A percentile compares a stretch with the other conserved stretches of the same genome.
These are phyloP conservation scores for Xylaria flabelliformis DNA, from an alignment of 495 filamentous ascomycete species.

Conservation along the genomic window DNA sequence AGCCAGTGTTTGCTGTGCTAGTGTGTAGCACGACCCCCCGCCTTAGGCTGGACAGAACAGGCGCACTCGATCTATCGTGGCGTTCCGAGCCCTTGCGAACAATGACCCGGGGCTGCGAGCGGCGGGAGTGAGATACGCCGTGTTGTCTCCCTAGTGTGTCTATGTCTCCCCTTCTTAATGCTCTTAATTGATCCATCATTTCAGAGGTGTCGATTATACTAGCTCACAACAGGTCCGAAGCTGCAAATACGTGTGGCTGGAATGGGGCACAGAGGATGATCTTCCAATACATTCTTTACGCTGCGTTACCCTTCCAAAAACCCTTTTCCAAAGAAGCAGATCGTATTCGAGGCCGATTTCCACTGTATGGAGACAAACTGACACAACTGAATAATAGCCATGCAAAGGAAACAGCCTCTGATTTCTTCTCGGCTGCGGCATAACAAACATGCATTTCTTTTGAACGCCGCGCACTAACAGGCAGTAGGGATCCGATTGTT, in stretches of 20 bases:
- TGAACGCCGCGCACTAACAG: not conserved
- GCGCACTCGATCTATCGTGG: not conserved
- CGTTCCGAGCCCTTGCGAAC: not conserved
- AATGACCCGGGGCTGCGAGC: not conserved
- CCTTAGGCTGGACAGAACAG: not conserved
- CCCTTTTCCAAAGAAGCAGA: not conserved
- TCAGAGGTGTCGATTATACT: constrained; percentile 25
- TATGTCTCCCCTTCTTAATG: constrained; percentile 17
- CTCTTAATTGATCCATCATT: constrained; percentile 28
- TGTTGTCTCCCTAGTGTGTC: not conserved
- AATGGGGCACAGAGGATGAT: constrained; percentile 32
- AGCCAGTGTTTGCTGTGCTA: not conserved
- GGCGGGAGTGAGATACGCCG: not conserved
- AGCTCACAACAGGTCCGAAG: constrained; percentile 37
- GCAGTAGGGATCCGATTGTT: not conserved
- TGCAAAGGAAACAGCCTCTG: not conserved
- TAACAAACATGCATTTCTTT: constrained; percentile 11
- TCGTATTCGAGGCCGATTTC: not conserved
- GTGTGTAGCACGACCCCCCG: not conserved
- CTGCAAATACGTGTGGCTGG: constrained; percentile 39
- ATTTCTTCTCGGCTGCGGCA: not conserved
- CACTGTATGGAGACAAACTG: not conserved
- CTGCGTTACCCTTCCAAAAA: constrained; percentile 14
- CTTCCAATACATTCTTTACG: constrained; percentile 40
- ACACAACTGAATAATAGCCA: not conserved